Evolutionary conservation across 2,329 filamentous ascomycete species (phyloP), one percentile per base, ranked within the genome.

Genomic region (Diaporthe nobilis): DNA sequence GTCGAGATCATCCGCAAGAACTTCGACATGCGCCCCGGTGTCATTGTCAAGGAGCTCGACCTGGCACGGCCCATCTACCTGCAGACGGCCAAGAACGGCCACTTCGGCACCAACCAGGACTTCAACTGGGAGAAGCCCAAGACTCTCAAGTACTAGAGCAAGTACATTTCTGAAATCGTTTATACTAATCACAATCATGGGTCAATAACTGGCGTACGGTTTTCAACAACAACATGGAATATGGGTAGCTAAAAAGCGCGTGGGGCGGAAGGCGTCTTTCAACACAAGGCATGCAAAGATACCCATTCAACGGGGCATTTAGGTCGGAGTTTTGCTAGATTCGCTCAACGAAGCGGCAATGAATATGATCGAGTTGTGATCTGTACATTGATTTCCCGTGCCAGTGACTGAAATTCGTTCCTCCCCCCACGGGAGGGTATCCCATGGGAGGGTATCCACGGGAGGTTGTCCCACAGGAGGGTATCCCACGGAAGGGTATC

Each of bases 101-200:
- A 99, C 92, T 99, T 99, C 88, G 90, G 90, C 80, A 98, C 95
- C 88, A 97, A 98, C 94, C 97, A 98, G 92, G 90, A 87, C 87
- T 99, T 99, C 92, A 92, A 90, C 88, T 99, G 97, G 97, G 97
- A 99, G 93, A 92, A 98, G 92, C 96, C 97, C 84, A 98, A 98
- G 94, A 82, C 90, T 81, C 94, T 99, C 84, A 96, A 94, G 88
- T 94, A 95, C 88, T 98, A 98, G 92, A 71, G 80, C 78, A 72
- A 76, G 77, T 37, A 28, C 6, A 37, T 34, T 63, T n/a, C 25
- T 55, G n/a, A 58, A 53, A 42, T 58, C 53, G 25, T 72, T 76
- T 58, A 72, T 67, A 73, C 58, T 77, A 61, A 73, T 75, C 55
- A 75, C 57, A 68, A 71, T 39, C 53, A 47, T 61, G 57, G 71